Conservation (phyloP, 805 yeast genomes). For the Schwanniomyces sp. region DNA sequence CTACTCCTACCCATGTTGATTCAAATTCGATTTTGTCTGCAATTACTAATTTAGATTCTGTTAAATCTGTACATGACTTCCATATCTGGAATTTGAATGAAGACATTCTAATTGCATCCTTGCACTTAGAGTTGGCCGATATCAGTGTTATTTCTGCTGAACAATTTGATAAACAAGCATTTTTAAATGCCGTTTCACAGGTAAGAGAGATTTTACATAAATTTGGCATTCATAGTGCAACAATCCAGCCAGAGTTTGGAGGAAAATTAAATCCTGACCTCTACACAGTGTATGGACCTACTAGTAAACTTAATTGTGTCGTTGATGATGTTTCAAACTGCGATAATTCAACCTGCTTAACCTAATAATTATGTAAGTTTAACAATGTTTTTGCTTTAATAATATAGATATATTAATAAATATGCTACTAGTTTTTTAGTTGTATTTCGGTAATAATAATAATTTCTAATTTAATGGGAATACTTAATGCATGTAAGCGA, state of each 20-base stretch:
- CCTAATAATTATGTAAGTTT: background rate
- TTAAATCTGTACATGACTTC: slow-evolving; percentile 87
- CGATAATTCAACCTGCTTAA: slow-evolving; percentile 24
- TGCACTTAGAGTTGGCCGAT: slow-evolving; percentile 70
- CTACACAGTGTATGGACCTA: slow-evolving; percentile 29
- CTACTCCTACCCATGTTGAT: slow-evolving; percentile 82
- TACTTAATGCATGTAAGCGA: background rate
- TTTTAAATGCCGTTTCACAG: slow-evolving; percentile 66
- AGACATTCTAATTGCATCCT: slow-evolving; percentile 78
- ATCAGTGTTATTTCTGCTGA: slow-evolving; percentile 45
- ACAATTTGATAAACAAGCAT: slow-evolving; percentile 37
- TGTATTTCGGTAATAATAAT: background rate
- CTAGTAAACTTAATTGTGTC: slow-evolving; percentile 25
- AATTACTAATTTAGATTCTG: slow-evolving; percentile 66
- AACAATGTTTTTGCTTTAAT: too few relatives aligned
- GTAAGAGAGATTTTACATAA: slow-evolving; percentile 79
- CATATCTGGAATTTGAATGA: slow-evolving; percentile 97
- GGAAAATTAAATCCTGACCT: slow-evolving; percentile 5
- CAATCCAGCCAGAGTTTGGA: slow-evolving; percentile 92
- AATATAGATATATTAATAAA: background rate
- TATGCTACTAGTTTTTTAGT: background rate
- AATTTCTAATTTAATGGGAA: background rate
- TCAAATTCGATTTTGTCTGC: slow-evolving; percentile 72
- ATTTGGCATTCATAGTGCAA: slow-evolving; percentile 87
- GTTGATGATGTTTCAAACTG: slow-evolving; percentile 32